Base-by-base conservation (phyloP, 2,329 filamentous ascomycete genomes). In the Sporothrix curviconia region DNA sequence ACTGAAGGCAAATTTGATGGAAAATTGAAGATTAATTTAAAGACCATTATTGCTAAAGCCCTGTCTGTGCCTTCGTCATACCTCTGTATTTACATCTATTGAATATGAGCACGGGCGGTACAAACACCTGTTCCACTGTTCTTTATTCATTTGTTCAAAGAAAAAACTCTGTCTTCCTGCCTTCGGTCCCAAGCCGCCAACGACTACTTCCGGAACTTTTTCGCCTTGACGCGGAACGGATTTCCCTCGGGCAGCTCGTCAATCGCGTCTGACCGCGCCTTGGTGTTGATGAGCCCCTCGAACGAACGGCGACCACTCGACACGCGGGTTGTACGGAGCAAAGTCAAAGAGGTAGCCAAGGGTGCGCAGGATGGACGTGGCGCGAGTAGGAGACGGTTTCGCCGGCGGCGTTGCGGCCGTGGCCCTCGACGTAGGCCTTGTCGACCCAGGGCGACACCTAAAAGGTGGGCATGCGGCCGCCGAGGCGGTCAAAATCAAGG, bases 371-470 rank as follows among this genome's bases (percentile, higher is more conserved):
- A 77, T 73, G 4, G 71, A 73, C 3, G 74, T 75, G 54, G 75
- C 73, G n/a, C 3, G 70, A 72, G 63, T 76, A 78, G 28, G 65
- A 63, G 9, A 66, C 65, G 4, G 60, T 61, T 36, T 74, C 70
- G 19, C 70, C 71, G 2, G 66, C 65, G 8, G 68, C 63, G 55
- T 74, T 71, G 15, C 32, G 55, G 7, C 71, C 72, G 53, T 64
- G 24, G 17, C 71, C 68, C 65, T 78, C 74, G 7, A 77, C 67
- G 1, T 68, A 17, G 0, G 71, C 75, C 59, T 72, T 70, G 4
- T 62, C 64, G 1, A 77, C 73, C 75, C 74, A 77, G 0, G 72
- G 72, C 3, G 72, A 74, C 54, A 76, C 71, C 4, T 75, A 62
- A 5, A 75, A 58, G 0, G 74, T 75, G 0, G 74, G 73, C n/a